Percentiles rank a stretch among this genome's conserved stretches.
Conservation (phyloP, 2,329 filamentous ascomycete genomes). For the Cladosporium sp. region DNA sequence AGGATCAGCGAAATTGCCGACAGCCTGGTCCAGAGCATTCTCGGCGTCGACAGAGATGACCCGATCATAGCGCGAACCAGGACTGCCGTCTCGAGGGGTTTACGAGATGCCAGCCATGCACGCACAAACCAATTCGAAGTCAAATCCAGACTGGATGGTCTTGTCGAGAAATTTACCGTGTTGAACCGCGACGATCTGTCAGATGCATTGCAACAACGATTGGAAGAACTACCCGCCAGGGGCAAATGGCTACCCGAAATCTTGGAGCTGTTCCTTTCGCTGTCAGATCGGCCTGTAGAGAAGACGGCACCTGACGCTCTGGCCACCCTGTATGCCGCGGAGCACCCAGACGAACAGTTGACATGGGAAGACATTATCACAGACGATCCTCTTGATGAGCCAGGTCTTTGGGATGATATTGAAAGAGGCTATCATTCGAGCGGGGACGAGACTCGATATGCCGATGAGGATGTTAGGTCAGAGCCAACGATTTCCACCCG, state of each 20-base stretch:
- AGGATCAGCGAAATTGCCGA: constrained; percentile 65
- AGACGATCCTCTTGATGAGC: constrained; percentile 72
- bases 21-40: constrained; percentile 67
- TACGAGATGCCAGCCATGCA: constrained; percentile 44
- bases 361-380: constrained; percentile 78
- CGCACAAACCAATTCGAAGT: constrained; percentile 54
- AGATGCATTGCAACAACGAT: constrained; percentile 61
- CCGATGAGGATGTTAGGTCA: constrained; percentile 30
- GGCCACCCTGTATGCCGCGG: constrained; percentile 42
- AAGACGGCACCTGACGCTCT: constrained; percentile 67
- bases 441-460: constrained; percentile 54
- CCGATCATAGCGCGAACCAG: constrained; percentile 38
- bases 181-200: constrained; percentile 77
- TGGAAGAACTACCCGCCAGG: constrained; percentile 58
- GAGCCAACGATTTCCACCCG: constrained; percentile 34
- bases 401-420: constrained; percentile 68
- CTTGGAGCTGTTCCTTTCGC: constrained; percentile 72
- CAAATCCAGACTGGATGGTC: constrained; percentile 42
- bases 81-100: constrained; percentile 41
- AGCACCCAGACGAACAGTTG: constrained; percentile 40
- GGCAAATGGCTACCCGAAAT: constrained; percentile 76
- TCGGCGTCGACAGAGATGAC: constrained; percentile 44
- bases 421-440: constrained; percentile 67
- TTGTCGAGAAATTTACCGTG: constrained; percentile 85
- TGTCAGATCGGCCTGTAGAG: constrained; percentile 76